A percentile compares a stretch with the other conserved stretches of the same genome.
Conservation (phyloP, 495 filamentous ascomycete genomes). For the Aspergillus asperescens region DNA sequence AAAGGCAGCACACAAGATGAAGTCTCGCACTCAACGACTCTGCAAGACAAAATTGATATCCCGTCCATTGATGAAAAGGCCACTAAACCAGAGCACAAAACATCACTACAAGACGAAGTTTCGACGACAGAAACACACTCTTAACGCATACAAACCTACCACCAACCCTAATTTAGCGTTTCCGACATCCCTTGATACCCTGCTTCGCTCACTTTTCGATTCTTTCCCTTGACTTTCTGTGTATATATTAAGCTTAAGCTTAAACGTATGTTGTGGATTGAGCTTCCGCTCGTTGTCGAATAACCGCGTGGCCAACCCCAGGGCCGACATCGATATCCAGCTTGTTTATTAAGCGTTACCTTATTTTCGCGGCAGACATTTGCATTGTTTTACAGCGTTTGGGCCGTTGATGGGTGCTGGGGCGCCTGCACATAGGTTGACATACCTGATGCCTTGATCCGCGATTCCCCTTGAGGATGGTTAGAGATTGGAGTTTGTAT, state of each 20-base stretch:
- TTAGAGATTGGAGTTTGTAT: background rate
- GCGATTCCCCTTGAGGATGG: background rate
- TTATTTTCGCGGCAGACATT: background rate
- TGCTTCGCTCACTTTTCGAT: background rate
- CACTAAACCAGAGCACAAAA: background rate
- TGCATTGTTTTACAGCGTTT: slow-evolving; percentile 1
- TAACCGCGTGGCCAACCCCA: too few relatives aligned
- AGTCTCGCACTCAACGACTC: background rate
- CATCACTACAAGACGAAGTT: background rate
- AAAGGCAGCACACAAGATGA: slow-evolving; percentile 9
- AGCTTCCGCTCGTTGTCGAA: too few relatives aligned
- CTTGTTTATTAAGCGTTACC: background rate
- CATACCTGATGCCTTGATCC: background rate
- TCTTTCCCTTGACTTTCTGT: background rate
- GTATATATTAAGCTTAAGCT: slow-evolving; percentile 2
- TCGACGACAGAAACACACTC: background rate
- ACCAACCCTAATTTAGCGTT: background rate
- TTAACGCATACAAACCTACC: background rate
- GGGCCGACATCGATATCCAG: too few relatives aligned
- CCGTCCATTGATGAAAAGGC: background rate
- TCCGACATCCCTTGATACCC: background rate
- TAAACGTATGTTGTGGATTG: too few relatives aligned
- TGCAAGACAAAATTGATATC: background rate
- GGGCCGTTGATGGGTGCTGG: background rate
- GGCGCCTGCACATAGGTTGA: background rate